A percentile compares a stretch with the other conserved stretches of the same genome.
Evolutionary conservation across 1,284 basidiomycete genomes (phyloP).

Genomic region (Gymnopus androsaceus): DNA sequence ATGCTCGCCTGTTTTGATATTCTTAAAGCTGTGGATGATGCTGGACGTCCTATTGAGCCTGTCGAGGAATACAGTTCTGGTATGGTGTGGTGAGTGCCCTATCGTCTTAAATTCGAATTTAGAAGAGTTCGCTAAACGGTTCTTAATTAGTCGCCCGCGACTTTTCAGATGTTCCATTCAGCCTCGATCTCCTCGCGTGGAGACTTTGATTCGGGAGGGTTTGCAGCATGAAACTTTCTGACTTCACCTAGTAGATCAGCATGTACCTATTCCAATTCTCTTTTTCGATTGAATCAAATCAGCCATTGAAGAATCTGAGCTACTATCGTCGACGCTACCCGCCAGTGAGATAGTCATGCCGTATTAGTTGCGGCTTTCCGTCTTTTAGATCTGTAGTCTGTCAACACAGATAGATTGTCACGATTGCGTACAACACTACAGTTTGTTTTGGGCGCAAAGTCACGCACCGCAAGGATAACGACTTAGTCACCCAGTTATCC

Average conservation of each 20-base stretch:
- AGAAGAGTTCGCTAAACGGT: not conserved
- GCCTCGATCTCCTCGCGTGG: not conserved
- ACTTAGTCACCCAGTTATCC: too few species aligned
- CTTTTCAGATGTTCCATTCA: slow-evolving; percentile 9
- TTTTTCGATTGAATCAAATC: too few species aligned
- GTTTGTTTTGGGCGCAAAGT: too few species aligned
- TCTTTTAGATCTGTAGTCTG: too few species aligned
- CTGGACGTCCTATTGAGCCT: not conserved
- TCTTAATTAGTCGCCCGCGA: slow-evolving; percentile 1
- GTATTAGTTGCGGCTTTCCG: too few species aligned
- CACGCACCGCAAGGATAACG: too few species aligned
- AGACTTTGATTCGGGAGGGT: slow-evolving; percentile 3
- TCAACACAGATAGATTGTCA: too few species aligned
- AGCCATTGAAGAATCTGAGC: too few species aligned
- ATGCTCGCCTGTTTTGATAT: slow-evolving; percentile 13
- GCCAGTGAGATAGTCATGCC: too few species aligned
- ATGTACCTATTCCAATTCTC: too few species aligned
- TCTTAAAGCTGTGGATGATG: slow-evolving; percentile 1
- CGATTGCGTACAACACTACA: too few species aligned
- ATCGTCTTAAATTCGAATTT: not conserved
- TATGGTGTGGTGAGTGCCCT: slow-evolving; percentile 4
- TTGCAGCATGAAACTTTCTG: slow-evolving; percentile 1
- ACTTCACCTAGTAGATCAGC: not conserved
- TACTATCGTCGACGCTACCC: too few species aligned
- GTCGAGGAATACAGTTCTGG: slow-evolving; percentile 8